Conservation (phyloP, 2,329 filamentous ascomycete genomes). For the Mariannaea sp. region DNA sequence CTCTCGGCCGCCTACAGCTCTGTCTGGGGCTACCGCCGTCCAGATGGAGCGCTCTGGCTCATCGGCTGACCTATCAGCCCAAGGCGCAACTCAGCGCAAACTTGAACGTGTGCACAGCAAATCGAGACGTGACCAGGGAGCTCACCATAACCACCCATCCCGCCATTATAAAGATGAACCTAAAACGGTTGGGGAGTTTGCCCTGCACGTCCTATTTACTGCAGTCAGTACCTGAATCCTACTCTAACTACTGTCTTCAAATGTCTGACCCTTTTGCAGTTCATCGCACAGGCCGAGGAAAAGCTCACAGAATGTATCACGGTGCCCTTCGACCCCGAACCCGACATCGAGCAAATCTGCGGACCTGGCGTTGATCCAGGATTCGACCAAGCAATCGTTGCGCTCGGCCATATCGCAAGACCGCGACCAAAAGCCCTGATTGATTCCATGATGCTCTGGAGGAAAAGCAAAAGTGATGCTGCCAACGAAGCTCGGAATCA, state of each 20-base stretch:
- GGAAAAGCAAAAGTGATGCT: slow-evolving; percentile 91
- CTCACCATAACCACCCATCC: slow-evolving; percentile 78
- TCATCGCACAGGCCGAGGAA: slow-evolving; percentile 94
- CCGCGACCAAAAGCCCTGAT: slow-evolving; percentile 94
- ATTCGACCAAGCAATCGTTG: slow-evolving; percentile 93
- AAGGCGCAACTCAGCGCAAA: slow-evolving; percentile 55
- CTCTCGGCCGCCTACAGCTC: slow-evolving; percentile 52
- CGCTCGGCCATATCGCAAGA: slow-evolving; percentile 90
- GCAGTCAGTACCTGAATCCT: slow-evolving; percentile 60
- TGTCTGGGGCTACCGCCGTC: slow-evolving; percentile 47
- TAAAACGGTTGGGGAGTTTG: slow-evolving; percentile 97
- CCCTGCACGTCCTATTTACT: slow-evolving; percentile 93
- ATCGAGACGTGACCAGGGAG: slow-evolving; percentile 71
- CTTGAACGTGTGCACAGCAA: slow-evolving; percentile 68
- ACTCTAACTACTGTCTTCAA: background rate
- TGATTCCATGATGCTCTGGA: slow-evolving; percentile 97
- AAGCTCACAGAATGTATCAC: slow-evolving; percentile 90
- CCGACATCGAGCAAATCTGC: slow-evolving; percentile 86
- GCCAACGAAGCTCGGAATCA: slow-evolving; percentile 70
- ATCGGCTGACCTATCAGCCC: slow-evolving; percentile 50
- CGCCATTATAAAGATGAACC: slow-evolving; percentile 73
- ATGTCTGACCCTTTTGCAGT: slow-evolving; percentile 52
- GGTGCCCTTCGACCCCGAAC: slow-evolving; percentile 77
- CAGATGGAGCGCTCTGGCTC: slow-evolving; percentile 54
- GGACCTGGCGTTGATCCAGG: slow-evolving; percentile 84